Conservation (phyloP, 2,329 filamentous ascomycete genomes). For the Stachybotrys elegans region DNA sequence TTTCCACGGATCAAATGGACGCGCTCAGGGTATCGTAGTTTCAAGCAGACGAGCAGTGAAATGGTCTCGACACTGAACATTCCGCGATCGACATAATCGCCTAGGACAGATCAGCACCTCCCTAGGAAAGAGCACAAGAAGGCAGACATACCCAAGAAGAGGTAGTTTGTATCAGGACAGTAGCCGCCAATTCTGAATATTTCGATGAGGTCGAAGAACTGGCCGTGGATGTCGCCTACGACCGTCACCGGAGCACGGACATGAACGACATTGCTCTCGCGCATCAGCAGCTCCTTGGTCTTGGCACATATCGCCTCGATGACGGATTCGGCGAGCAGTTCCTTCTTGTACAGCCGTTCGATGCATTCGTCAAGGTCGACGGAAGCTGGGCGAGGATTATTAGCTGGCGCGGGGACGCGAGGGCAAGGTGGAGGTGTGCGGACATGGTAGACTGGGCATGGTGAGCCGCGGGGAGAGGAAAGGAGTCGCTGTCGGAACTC, state of each 20-base stretch:
- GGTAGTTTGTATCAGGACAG: slow-evolving; percentile 96
- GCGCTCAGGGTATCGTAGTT: slow-evolving; percentile 91
- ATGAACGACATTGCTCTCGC: slow-evolving; percentile 99
- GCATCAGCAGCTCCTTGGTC: slow-evolving; percentile 97
- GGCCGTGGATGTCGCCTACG: slow-evolving; percentile 96
- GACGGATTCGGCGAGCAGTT: slow-evolving; percentile 92
- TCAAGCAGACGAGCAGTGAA: slow-evolving; percentile 92
- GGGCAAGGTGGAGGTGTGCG: slow-evolving; percentile 16
- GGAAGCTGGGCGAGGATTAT: slow-evolving; percentile 56
- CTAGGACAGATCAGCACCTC: slow-evolving; percentile 38
- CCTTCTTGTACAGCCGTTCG: slow-evolving; percentile 91
- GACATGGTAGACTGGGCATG: slow-evolving; percentile 55
- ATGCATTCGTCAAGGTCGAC: slow-evolving; percentile 99
- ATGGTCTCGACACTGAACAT: slow-evolving; percentile 99
- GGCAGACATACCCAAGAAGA: slow-evolving; percentile 72
- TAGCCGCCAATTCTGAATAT: slow-evolving; percentile 98
- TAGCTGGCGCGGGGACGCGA: neutral
- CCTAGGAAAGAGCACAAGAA: neutral
- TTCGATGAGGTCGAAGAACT: slow-evolving; percentile 98
- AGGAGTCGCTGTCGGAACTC: slow-evolving; percentile 3
- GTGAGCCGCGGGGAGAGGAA: slow-evolving; percentile 18
- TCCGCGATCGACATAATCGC: slow-evolving; percentile 96
- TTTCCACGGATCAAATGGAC: slow-evolving; percentile 96
- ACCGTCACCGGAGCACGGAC: slow-evolving; percentile 94
- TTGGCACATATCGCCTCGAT: slow-evolving; percentile 99